Conservation (phyloP, 164 flowering plant species). For the Magnolia kwangsiensis region DNA sequence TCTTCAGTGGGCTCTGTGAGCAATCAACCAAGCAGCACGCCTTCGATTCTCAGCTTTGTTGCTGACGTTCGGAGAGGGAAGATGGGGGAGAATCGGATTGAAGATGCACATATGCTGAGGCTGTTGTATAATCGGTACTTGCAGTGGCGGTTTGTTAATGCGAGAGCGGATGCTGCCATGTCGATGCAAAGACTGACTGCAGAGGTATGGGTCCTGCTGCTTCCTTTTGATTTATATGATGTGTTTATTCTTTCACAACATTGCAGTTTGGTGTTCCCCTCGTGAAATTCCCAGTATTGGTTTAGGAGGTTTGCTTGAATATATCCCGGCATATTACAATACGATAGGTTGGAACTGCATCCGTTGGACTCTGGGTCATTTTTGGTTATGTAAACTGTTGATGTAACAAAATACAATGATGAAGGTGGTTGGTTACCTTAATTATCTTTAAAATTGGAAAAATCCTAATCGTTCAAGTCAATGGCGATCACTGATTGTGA, state of each 20-base stretch:
- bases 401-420: no score
- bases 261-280: background rate
- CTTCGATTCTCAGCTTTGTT: constrained; percentile 57
- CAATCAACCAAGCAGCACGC: constrained; percentile 31
- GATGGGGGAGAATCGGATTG: constrained; percentile 55
- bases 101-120: constrained; percentile 68
- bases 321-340: no score
- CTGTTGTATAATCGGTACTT: constrained; percentile 61
- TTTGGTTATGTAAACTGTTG: no score
- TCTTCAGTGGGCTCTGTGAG: constrained; percentile 17
- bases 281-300: background rate
- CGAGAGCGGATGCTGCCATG: constrained; percentile 58
- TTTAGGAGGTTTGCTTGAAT: background rate
- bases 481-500: no score
- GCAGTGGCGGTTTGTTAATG: constrained; percentile 89
- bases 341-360: no score
- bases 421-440: no score
- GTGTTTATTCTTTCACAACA: background rate
- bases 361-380: no score
- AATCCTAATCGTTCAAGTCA: no score
- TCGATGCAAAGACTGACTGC: constrained; percentile 47
- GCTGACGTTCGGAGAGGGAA: constrained; percentile 62
- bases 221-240: background rate
- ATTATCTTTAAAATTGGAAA: no score
- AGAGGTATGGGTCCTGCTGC: constrained; percentile 48